Evolutionary conservation across 108 stramenopile genomes (phyloP).

Genomic region (Nitzschia palea): DNA sequence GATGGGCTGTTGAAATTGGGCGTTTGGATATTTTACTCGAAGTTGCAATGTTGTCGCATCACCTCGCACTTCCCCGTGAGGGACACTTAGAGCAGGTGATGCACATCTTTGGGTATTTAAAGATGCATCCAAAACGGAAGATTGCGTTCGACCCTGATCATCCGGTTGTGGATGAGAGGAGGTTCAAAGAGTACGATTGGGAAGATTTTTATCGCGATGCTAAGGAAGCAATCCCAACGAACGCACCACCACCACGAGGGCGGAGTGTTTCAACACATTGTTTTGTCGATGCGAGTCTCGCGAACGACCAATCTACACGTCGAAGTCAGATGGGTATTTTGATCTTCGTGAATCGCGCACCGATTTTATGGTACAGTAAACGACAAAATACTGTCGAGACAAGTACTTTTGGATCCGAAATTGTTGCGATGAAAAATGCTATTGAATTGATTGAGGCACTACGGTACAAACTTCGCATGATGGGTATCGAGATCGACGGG

Average conservation of each 20-base stretch:
- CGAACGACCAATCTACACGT: constrained; percentile 22
- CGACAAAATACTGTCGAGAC: constrained; percentile 50
- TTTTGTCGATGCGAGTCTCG: constrained; percentile 32
- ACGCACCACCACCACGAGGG: constrained; percentile 34
- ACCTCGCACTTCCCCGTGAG: constrained; percentile 43
- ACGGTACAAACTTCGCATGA: constrained; percentile 54
- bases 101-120: constrained; percentile 43
- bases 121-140: constrained; percentile 12
- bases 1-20: constrained; percentile 50
- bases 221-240: constrained; percentile 21
- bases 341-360: constrained; percentile 53
- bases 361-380: constrained; percentile 46
- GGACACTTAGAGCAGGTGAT: constrained; percentile 44
- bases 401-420: constrained; percentile 40
- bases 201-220: constrained; percentile 28
- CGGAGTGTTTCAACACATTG: background rate
- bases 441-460: constrained; percentile 38
- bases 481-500: constrained; percentile 46
- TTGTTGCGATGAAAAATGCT: constrained; percentile 49
- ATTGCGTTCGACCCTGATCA: background rate
- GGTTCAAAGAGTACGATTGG: constrained; percentile 16
- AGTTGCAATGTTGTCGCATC: constrained; percentile 41
- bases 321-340: constrained; percentile 54
- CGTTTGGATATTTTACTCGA: constrained; percentile 41
- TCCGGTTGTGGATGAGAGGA: background rate